Base-by-base conservation (phyloP, 2,329 filamentous ascomycete genomes). In the Leptographium galeiforme region DNA sequence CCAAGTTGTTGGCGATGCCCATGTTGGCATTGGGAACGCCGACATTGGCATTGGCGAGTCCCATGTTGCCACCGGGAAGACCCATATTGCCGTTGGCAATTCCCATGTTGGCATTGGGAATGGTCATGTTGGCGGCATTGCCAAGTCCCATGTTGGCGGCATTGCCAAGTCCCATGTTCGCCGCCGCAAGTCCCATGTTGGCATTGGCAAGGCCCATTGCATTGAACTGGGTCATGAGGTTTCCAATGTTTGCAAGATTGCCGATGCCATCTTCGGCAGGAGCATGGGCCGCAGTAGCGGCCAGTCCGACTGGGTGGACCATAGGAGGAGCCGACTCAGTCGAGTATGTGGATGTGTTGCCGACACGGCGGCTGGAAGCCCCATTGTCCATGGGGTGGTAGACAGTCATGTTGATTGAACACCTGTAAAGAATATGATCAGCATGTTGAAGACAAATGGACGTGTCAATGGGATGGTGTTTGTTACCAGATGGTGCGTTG, bases 141-240 rank as follows among this genome's bases (percentile, higher is more conserved):
- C 3, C 25, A 25, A 25, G 2, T 25, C 25, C 25, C 25, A 25
- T 25, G 25, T 25, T 25, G 25, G 25, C 25, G 25, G 25, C 25
- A 25, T 25, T 25, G 25, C 25, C 25, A 25, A 25, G 25, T 25
- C 25, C 25, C 25, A 25, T 25, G 5, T 25, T 41, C 1, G 48
- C 57, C 49, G 57, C 48, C 33, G 60, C 50, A 43, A 59, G 60
- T 8, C 57, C 52, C 48, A 63, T 55, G 50, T 47, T 54, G 18
- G 55, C 58, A 8, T 57, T 58, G 7, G 62, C 57, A 7, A 66
- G 49, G 16, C 56, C 55, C 30, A 67, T 54, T 6, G 59, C 55
- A 33, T 58, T 57, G 54, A 66, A 67, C 30, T 67, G 65, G 32
- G 56, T 63, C 55, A 66, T 59, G 1, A 67, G 58, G 4, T 60